These are phyloP conservation scores for Eucalyptus rudis DNA, from an alignment of 345 rosid species.

Conservation along the genomic window DNA sequence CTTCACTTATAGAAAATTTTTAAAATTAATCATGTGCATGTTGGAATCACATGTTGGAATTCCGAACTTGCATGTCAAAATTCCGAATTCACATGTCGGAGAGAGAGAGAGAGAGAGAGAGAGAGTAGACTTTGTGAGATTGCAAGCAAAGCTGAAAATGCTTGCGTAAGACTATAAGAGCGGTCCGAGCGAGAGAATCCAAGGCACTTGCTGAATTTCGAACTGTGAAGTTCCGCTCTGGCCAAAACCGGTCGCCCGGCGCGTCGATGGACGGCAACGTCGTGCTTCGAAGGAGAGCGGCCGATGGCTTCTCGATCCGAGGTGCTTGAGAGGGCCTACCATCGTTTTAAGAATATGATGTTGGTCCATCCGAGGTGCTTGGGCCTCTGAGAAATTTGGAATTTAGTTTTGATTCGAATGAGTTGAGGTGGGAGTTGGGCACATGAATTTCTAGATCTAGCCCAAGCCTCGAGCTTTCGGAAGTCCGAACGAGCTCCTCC, in stretches of 20 bases:
- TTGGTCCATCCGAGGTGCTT: not conserved
- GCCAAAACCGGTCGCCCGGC: not conserved
- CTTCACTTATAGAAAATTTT: accelerated
- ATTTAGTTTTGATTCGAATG: not conserved
- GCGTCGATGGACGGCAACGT: not conserved
- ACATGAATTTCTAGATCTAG: not conserved
- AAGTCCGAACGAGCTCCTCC: not conserved
- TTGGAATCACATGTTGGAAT: accelerated
- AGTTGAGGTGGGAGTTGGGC: not conserved
- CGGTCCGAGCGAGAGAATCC: not conserved
- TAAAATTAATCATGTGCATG: accelerated
- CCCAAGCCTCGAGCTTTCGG: not conserved
- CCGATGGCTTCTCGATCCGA: not conserved
- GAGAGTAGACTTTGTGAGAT: not conserved
- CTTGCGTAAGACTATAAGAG: not conserved
- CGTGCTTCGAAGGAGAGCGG: not conserved
- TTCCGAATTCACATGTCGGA: accelerated
- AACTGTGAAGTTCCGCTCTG: not conserved
- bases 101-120: not conserved
- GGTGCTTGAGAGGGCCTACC: not conserved
- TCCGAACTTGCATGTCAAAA: accelerated
- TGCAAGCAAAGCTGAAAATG: not conserved
- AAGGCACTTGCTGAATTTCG: not conserved
- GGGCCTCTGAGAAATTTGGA: not conserved
- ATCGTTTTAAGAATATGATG: not conserved